Evolutionary conservation across 345 rosid genomes (phyloP), one percentile per base, ranked within the genome.

Genomic region (Excoecaria agallocha): DNA sequence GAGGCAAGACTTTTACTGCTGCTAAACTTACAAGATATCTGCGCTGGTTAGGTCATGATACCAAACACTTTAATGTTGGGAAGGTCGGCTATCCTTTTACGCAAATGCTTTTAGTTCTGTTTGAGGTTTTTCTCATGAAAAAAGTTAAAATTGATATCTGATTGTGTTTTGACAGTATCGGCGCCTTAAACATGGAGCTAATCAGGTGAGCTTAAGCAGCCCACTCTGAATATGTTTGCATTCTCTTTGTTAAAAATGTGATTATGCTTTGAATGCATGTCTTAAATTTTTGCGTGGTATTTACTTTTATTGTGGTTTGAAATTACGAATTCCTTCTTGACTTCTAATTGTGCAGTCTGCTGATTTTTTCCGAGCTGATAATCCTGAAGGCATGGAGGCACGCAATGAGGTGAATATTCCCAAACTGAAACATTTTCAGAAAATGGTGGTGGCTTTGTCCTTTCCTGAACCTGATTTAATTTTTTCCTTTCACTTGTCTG

Each of bases 41-140:
- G 70, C 94, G 98, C 63, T 96, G 99, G 99, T 86, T 96, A 88
- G 99, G 99, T 54, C 99, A 96, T 81, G 90, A 93, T 19, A 96
- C 99, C 59, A 96, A 96, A 80, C 99, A 96, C 81, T 96, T 96
- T 84, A 96, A 93, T 83, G 98, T 96, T 84, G 99, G 99, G 72
- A 96, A 96, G 99, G 99, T 89, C 48, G 67, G 58, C 51, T 70
- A 39, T 61, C 58, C 70, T 65, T 52, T 59, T 59, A 73, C 45
- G 51, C 39, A 17, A 68, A 13, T 71, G 12, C 8, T 72, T 37
- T 51, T 30, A 56, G 67, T 81, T 24, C 30, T 72, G 30, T 20
- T 59, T 16, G 58, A 22, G 57, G 22, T 48, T 61, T 83, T 30
- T 57, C 1, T 54, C 38, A 30, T 30, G 30, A 30, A 52, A 17